phyloP scores from a whole-genome alignment of 208 protist species.

The Trypanosomatidae sp. region DNA sequence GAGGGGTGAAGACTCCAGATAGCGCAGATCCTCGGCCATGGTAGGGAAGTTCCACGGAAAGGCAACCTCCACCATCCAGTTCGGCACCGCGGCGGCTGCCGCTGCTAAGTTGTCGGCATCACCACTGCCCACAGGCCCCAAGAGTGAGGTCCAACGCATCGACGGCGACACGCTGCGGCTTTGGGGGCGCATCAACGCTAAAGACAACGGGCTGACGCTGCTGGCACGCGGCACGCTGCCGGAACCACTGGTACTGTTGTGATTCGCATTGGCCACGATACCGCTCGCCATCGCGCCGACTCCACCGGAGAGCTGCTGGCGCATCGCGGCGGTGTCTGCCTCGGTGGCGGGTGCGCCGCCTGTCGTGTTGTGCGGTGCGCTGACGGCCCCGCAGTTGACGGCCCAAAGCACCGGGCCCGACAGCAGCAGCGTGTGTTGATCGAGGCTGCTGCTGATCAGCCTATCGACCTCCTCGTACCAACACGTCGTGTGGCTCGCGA shows the following conservation, averaged over 20 bases:
- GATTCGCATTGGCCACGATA: not conserved
- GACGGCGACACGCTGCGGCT: slow-evolving; percentile 3
- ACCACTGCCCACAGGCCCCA: not conserved
- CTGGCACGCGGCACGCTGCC: slow-evolving; percentile 7
- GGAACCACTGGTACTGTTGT: not conserved
- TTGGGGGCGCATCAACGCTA: not conserved
- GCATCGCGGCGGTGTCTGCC: slow-evolving; percentile 8
- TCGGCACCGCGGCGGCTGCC: not conserved
- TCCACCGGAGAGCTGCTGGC: not conserved
- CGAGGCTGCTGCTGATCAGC: slow-evolving; percentile 23
- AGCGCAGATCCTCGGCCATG: slow-evolving; percentile 64
- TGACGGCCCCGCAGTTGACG: slow-evolving; percentile 27
- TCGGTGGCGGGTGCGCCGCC: slow-evolving; percentile 10
- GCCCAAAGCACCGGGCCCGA: slow-evolving; percentile 46
- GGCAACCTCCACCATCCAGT: slow-evolving; percentile 41
- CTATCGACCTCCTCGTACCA: slow-evolving; percentile 60
- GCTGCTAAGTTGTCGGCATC: not conserved
- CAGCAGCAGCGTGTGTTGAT: slow-evolving; percentile 32
- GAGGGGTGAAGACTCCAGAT: slow-evolving; percentile 50
- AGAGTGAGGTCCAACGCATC: not conserved
- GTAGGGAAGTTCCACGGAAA: slow-evolving; percentile 45
- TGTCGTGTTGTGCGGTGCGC: slow-evolving; percentile 3
- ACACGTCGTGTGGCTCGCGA: slow-evolving; percentile 44
- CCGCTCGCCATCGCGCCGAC: not conserved
- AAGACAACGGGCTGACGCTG: slow-evolving; percentile 6